phyloP scores from a whole-genome alignment of 768 basidiomycete species.

The Collybia nuda region DNA sequence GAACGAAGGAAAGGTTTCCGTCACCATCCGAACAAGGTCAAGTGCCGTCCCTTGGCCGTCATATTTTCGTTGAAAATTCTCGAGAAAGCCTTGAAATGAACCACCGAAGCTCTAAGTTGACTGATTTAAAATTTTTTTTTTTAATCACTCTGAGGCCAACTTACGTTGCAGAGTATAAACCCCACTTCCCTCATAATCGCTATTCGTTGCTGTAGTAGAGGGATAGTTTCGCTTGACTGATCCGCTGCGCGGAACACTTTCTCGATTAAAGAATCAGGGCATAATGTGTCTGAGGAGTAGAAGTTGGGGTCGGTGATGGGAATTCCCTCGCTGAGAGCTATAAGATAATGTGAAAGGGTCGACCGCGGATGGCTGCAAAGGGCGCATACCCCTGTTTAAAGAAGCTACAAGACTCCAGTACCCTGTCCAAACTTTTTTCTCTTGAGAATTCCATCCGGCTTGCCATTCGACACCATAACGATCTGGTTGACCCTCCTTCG shows the following conservation, averaged over 20 bases:
- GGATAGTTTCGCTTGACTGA: constrained; percentile 61
- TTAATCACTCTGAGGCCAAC: constrained; percentile 20
- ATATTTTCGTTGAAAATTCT: constrained; percentile 55
- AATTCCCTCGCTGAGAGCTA: constrained; percentile 72
- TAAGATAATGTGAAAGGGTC: neutral
- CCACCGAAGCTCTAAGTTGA: constrained; percentile 59
- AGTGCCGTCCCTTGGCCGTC: constrained; percentile 63
- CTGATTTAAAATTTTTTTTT: neutral
- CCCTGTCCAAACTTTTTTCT: constrained; percentile 65
- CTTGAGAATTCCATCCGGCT: constrained; percentile 56
- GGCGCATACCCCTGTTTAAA: constrained; percentile 65
- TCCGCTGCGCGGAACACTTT: constrained; percentile 65
- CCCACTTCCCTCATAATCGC: constrained; percentile 80
- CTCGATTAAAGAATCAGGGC: constrained; percentile 69
- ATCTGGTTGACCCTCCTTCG: constrained; percentile 52
- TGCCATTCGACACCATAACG: constrained; percentile 83
- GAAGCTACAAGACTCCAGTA: constrained; percentile 89
- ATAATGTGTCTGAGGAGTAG: constrained; percentile 67
- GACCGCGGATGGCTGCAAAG: constrained; percentile 4
- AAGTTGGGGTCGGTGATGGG: constrained; percentile 80
- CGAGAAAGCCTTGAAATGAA: constrained; percentile 66
- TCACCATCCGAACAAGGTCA: constrained; percentile 70
- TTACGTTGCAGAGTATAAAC: constrained; percentile 63
- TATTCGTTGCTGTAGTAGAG: constrained; percentile 71
- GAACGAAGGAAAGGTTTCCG: constrained; percentile 72